Base-by-base conservation (phyloP, 78 protist species). In the Polysphondylium violaceum region DNA sequence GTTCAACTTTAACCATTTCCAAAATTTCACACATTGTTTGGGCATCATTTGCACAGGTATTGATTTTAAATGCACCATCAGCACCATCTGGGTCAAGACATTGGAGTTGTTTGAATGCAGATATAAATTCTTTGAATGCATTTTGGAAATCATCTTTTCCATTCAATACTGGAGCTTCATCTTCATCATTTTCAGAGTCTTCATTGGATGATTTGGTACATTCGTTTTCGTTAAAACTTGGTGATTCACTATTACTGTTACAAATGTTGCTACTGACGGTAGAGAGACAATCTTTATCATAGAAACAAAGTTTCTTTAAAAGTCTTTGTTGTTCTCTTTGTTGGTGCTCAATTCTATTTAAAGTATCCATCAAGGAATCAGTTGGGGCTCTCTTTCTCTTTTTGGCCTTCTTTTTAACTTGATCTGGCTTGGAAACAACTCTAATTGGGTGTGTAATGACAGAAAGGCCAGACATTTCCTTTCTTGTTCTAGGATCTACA, bases 381-480 rank as follows among this genome's bases (percentile, higher is more conserved):
- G 83, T 88, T 77, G 87, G 86, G 21, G 93, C 87, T 77, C 83
- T 88, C 86, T 88, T 88, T 74, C 93, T 76, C 86, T 74, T 88
- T 58, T 76, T 76, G 35, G 86, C 93, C 55, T 77, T 88, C 76
- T 88, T 88, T 71, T 88, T 88, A 12, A 88, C 87, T 50, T 88
- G 93, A 19, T 88, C 93, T 12, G 93, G 93, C 47, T 88, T 88
- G 36, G 93, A 88, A 9, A 88, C 89, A 29, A 88, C 93, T 21
- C 87, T 27, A 31, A 88, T 88, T 21, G 93, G 93, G 27, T 88
- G 88, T 0, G 93, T 59, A 16, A 88, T 72, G 8, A 88, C 86
- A 0, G 86, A 69, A 9, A 88, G 86, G 14, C 93, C 93, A 14
- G 53, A 31, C 8, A 77, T 75, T 23, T 77, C 77, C 55, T 77